These are phyloP conservation scores for Cutaneotrichosporon cavernicola DNA, from an alignment of 1,284 basidiomycete genomes.

Conservation along the genomic window DNA sequence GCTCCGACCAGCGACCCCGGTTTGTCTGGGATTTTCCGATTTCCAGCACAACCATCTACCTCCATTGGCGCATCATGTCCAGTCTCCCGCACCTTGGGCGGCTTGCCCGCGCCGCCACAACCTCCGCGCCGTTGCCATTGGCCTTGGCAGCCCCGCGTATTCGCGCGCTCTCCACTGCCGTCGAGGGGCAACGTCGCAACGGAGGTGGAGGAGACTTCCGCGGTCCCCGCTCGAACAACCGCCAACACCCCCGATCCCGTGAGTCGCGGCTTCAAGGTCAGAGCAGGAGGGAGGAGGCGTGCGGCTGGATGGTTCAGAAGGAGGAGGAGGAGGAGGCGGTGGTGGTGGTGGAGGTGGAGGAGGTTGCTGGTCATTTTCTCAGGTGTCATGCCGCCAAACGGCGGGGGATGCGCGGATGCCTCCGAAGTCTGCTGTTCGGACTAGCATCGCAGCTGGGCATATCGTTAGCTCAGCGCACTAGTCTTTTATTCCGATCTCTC, in stretches of 20 bases:
- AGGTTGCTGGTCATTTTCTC: too few relatives aligned
- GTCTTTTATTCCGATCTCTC: not conserved
- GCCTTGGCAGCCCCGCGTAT: not conserved
- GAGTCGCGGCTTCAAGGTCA: not conserved
- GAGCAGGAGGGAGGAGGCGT: not conserved
- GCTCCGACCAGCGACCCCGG: not conserved
- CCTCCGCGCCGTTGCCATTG: not conserved
- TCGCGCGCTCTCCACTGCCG: constrained; percentile 8
- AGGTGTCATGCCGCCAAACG: too few relatives aligned
- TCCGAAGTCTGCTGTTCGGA: too few relatives aligned
- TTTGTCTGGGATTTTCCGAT: constrained; percentile 15
- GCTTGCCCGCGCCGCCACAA: not conserved
- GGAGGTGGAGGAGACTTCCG: not conserved
- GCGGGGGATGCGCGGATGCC: too few relatives aligned
- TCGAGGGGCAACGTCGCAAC: not conserved
- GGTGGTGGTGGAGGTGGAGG: too few relatives aligned
- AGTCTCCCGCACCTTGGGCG: constrained; percentile 16
- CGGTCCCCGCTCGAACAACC: not conserved
- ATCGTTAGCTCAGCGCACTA: too few relatives aligned
- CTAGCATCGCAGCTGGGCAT: too few relatives aligned
- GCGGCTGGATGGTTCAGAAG: not conserved
- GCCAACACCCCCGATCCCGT: not conserved
- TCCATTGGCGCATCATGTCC: constrained; percentile 12
- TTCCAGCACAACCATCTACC: not conserved
- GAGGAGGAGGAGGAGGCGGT: too few relatives aligned